Evolutionary conservation across 768 basidiomycete species (phyloP), one percentile per base, ranked within the genome.

Genomic region (Rossbeevera mucosa): DNA sequence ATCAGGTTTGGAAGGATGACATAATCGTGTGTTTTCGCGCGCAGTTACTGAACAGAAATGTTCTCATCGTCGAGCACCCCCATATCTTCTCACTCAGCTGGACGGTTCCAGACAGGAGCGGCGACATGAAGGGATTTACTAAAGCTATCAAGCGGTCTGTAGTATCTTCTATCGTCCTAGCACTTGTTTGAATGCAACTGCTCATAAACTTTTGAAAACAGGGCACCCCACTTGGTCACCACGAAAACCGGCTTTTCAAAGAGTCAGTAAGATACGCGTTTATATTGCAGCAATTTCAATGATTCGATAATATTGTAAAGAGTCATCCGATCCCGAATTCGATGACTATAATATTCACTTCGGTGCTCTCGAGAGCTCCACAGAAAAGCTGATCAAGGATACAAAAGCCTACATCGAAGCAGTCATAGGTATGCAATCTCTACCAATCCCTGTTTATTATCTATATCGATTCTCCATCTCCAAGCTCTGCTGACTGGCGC

Each of bases 341-440:
- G 91, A 95, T 59, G 91, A 94, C 54, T 88, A 84, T 59, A 79
- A 84, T 57, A 79, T 85, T 41, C 82, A 90, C 65, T 95, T 96
- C 68, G 69, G 78, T 11, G 64, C 78, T 4, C 74, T 97, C 58
- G 93, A 98, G 71, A 71, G 79, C 47, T 85, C 88, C 22, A 80
- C 88, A 0, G 94, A 94, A 66, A 94, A 93, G 73, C 74, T 98
- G 52, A 71, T 94, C 61, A 97, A 98, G 74, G 94, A 99, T 64
- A 85, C 88, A 28, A 91, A 87, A 63, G 76, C 83, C 5, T 98
- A 93, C 73, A 81, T 81, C 14, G 93, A 97, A 38, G 80, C 88
- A 24, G 88, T 96, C 50, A 80, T 78, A 52, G 66, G 91, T 88
- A 66, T 55, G 54, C 46, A 33, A 30, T 38, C 26, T 40, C 16